These are phyloP conservation scores for Phytophthora multivora DNA, from an alignment of 352 stramenopile genomes.

Conservation along the genomic window DNA sequence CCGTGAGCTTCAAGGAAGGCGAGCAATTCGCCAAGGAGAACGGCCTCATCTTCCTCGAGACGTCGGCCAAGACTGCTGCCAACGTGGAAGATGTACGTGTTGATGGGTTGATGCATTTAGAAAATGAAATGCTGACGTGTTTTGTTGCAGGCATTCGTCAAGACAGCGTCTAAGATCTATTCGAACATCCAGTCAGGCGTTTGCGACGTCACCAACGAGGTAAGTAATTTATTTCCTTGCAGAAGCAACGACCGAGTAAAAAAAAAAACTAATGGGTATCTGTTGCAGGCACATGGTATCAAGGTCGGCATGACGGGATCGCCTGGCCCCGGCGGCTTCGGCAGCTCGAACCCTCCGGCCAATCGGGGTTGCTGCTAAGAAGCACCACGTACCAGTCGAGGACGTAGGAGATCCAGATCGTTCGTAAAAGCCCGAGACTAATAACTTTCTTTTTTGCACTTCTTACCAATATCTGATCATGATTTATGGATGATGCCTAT, in stretches of 20 bases:
- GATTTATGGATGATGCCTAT: background rate
- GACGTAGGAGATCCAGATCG: constrained; percentile 9
- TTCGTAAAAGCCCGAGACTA: constrained; percentile 7
- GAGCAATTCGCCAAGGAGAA: constrained; percentile 99
- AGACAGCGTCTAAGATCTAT: constrained; percentile 96
- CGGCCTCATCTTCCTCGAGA: constrained; percentile 99
- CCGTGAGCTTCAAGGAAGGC: constrained; percentile 97
- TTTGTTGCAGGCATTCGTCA: constrained; percentile 89
- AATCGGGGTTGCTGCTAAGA: constrained; percentile 85
- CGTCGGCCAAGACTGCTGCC: constrained; percentile 97
- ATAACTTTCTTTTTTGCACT: constrained; percentile 12
- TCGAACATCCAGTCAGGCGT: constrained; percentile 95
- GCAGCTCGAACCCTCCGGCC: constrained; percentile 70
- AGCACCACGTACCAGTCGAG: constrained; percentile 2
- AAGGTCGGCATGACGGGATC: constrained; percentile 90
- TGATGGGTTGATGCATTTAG: background rate
- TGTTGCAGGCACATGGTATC: constrained; percentile 79
- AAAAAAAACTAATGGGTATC: background rate
- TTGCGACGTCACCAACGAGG: constrained; percentile 95
- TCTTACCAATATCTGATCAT: background rate
- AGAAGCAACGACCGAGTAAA: background rate
- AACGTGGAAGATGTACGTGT: constrained; percentile 98
- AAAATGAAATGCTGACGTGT: background rate
- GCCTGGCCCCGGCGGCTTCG: constrained; percentile 75
- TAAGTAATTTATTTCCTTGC: constrained; percentile 22